phyloP scores from a whole-genome alignment of 2,329 filamentous ascomycete species.

The Ophiostoma populinum region DNA sequence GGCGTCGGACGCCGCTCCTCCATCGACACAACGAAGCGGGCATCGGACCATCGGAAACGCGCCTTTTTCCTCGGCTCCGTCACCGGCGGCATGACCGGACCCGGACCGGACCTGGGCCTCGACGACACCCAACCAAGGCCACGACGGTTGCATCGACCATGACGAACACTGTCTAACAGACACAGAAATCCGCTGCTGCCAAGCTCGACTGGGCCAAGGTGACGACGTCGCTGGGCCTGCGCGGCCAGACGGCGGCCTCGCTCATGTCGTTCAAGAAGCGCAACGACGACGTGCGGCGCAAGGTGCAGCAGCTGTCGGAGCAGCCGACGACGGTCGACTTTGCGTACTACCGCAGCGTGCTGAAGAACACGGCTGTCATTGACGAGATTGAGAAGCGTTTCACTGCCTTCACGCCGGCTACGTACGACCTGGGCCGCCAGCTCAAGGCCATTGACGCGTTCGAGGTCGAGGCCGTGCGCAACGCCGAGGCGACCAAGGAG shows the following conservation, averaged over 20 bases:
- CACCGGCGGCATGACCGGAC: neutral
- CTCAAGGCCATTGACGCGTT: constrained; percentile 97
- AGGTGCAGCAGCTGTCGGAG: constrained; percentile 69
- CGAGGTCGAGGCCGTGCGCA: constrained; percentile 91
- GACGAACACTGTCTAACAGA: constrained; percentile 31
- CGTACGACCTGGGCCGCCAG: constrained; percentile 86
- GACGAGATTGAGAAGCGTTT: constrained; percentile 97
- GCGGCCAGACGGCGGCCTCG: constrained; percentile 79
- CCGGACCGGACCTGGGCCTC: neutral
- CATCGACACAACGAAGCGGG: too few species aligned
- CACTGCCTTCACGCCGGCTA: constrained; percentile 74
- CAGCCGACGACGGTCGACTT: constrained; percentile 83
- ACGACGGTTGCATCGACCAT: constrained; percentile 1
- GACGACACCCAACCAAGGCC: neutral
- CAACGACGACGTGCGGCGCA: constrained; percentile 96
- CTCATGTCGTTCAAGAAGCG: constrained; percentile 98
- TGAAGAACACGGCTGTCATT: constrained; percentile 93
- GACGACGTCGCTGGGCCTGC: constrained; percentile 83
- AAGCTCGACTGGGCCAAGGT: constrained; percentile 99
- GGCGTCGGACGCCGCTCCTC: neutral
- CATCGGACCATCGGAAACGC: neutral
- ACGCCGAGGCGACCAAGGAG: constrained; percentile 89
- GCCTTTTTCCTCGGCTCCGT: neutral
- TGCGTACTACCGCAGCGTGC: constrained; percentile 69
- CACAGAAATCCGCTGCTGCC: constrained; percentile 88